Conservation (phyloP, 371 early-diverging fungal genomes). For the Chytridium lagenaria region DNA sequence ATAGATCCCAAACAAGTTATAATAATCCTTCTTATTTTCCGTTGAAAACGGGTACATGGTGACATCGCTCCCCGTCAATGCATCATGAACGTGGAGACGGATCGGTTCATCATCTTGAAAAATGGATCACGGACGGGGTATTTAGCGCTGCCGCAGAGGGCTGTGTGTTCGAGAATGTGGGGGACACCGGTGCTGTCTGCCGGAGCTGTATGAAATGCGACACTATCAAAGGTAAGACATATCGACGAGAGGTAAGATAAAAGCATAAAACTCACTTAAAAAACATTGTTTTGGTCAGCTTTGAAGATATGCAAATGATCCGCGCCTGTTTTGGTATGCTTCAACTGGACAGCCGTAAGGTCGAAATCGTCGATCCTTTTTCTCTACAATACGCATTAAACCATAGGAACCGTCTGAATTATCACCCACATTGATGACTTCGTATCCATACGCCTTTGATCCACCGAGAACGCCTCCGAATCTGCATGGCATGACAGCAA, state of each 20-base stretch:
- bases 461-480: not conserved
- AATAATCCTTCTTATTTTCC: conserved; percentile 83
- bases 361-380: conserved; percentile 67
- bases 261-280: conserved; percentile 54
- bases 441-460: conserved; percentile 27
- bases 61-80: conserved; percentile 88
- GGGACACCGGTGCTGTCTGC: conserved; percentile 86
- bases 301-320: conserved; percentile 85
- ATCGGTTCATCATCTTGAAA: conserved; percentile 97
- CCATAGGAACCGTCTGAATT: too few relatives aligned
- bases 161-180: conserved; percentile 95
- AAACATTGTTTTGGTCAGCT: conserved; percentile 90
- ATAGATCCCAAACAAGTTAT: conserved; percentile 89
- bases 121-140: conserved; percentile 97
- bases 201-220: conserved; percentile 90
- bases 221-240: conserved; percentile 40
- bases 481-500: too few relatives aligned
- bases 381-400: conserved; percentile 19
- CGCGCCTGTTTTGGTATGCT: conserved; percentile 83
- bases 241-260: not conserved
- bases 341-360: conserved; percentile 67
- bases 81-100: conserved; percentile 96
- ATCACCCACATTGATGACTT: conserved; percentile 25
- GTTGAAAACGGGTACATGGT: conserved; percentile 95
- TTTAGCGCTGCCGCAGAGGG: conserved; percentile 85